These are phyloP conservation scores for Phoma herbarum DNA, from an alignment of 2,329 filamentous ascomycete genomes.

Conservation along the genomic window DNA sequence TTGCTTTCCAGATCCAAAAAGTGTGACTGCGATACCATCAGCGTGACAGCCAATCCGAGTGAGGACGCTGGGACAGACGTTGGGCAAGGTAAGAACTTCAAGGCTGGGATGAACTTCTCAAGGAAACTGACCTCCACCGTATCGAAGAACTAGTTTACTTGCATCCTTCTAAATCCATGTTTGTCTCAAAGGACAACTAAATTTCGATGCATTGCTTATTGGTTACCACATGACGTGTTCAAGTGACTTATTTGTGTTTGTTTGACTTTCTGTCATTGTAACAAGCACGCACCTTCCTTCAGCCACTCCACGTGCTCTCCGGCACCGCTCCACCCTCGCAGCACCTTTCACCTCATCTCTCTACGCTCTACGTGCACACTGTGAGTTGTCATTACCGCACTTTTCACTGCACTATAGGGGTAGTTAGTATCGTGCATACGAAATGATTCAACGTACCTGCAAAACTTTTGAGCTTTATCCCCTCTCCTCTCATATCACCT, in stretches of 20 bases:
- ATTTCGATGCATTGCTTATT: not conserved
- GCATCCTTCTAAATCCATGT: not conserved
- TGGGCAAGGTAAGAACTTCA: not conserved
- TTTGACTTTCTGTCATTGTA: not conserved
- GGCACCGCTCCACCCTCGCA: not conserved
- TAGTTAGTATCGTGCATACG: not conserved
- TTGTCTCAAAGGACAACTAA: not conserved
- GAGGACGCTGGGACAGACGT: not conserved
- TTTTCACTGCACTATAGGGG: not conserved
- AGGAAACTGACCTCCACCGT: not conserved
- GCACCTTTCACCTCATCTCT: not conserved
- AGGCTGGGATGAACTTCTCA: constrained; percentile 2
- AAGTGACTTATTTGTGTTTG: not conserved
- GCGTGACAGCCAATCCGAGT: not conserved
- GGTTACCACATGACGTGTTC: not conserved
- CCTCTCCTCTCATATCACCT: not conserved
- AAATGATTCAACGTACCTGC: not conserved
- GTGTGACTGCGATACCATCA: not conserved
- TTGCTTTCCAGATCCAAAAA: not conserved
- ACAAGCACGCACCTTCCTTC: not conserved
- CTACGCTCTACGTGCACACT: not conserved
- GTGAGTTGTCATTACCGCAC: not conserved
- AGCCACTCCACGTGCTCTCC: constrained; percentile 1
- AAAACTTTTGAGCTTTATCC: not conserved
- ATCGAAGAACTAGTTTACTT: not conserved